Base-by-base conservation (phyloP, 768 basidiomycete species). In the Strobilomyces echinocephalus region DNA sequence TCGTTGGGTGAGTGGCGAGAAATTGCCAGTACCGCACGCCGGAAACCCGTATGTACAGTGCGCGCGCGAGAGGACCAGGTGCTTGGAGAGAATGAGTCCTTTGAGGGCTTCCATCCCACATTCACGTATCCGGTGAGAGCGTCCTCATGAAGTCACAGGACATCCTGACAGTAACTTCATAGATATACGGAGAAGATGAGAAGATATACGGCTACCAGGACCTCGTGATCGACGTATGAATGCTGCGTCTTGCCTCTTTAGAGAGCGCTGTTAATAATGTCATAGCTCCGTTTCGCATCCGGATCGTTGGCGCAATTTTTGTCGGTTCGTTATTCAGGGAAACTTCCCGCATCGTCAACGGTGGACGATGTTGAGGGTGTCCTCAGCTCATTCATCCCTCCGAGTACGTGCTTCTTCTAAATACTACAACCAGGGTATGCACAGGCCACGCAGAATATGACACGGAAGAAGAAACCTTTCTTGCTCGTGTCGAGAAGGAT, bases 121-220 rank as follows among this genome's bases (percentile, higher is more conserved):
- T 99, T 98, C 74, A 97, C 95, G 0, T 99, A 99, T 72, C 94
- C 95, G 6, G 91, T 91, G 62, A 84, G 65, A 38, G n/a, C 36
- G 42, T n/a, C 12, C 24, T 34, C 41, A 26, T 1, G n/a, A 21
- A 33, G 36, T 44, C 20, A 31, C 16, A 21, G n/a, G 55, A 40
- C 34, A n/a, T 41, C 24, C 46, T 61, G 26, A 67, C 14, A 18
- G 11, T 12, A 28, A 31, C 44, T 16, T 7, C 48, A 49, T 40
- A 92, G 90, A 94, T 99, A 63, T 97, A 85, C 65, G 95, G 95
- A 49, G 92, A 97, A 63, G 89, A 95, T 49, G 94, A 99, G 73
- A 94, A 86, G 73, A 87, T 98, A 52, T 97, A 95, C 67, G 95
- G 95, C 2, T 98, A 97, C 72, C 79, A 83, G 56, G 86, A 86